These are phyloP conservation scores for Ascochyta viciae-villosae DNA, from an alignment of 2,329 filamentous ascomycete species.

Conservation along the genomic window DNA sequence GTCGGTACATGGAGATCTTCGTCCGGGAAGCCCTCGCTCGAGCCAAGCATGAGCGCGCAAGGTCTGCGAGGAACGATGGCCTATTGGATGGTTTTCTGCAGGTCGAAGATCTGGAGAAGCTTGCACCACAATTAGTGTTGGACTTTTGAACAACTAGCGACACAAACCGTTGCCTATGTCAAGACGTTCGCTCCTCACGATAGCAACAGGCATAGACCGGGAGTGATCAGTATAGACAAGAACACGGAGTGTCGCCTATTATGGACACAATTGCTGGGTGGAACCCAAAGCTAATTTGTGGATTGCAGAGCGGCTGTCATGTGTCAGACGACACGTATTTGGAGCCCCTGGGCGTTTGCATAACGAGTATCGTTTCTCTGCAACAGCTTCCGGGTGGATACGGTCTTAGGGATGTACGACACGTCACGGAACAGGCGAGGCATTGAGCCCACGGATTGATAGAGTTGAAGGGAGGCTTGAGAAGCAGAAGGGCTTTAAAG, in stretches of 20 bases:
- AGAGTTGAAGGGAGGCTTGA: neutral
- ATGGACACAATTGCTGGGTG: neutral
- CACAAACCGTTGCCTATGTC: neutral
- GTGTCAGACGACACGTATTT: slow-evolving; percentile 7
- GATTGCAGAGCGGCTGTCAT: neutral
- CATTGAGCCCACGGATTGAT: neutral
- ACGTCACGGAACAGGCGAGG: neutral
- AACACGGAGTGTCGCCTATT: neutral
- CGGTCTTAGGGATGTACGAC: neutral
- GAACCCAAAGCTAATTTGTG: neutral
- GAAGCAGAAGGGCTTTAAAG: neutral
- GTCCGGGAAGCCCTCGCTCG: slow-evolving; percentile 86
- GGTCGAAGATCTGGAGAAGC: slow-evolving; percentile 88
- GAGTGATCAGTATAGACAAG: neutral
- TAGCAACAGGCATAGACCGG: neutral
- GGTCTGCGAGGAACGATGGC: slow-evolving; percentile 47
- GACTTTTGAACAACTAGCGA: slow-evolving; percentile 68
- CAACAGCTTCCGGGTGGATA: neutral
- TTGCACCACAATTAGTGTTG: slow-evolving; percentile 82
- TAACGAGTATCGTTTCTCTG: neutral
- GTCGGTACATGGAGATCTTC: slow-evolving; percentile 90
- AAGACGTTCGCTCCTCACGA: neutral
- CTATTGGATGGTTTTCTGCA: slow-evolving; percentile 71
- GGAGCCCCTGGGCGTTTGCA: neutral
- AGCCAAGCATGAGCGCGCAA: slow-evolving; percentile 71